Conservation (phyloP, 441 rosid genomes). For the Erysimum pusillum region DNA sequence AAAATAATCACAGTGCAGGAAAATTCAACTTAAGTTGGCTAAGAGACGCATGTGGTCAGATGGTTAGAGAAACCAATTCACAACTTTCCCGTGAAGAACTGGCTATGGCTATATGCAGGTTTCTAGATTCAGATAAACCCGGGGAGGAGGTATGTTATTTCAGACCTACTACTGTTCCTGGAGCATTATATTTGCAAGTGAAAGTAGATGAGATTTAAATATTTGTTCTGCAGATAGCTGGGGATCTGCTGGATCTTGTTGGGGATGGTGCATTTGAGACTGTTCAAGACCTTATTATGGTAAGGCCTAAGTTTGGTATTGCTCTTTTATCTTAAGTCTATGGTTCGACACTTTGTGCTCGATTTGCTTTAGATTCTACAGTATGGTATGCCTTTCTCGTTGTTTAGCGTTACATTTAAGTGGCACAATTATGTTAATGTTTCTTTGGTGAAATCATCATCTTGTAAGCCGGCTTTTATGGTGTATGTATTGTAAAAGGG, state of each 20-base stretch:
- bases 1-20: slow-evolving; percentile 48
- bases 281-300: slow-evolving; percentile 85
- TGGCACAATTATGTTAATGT: slow-evolving; percentile 13
- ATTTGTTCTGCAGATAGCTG: slow-evolving; percentile 70
- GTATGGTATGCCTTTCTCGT: slow-evolving; percentile 22
- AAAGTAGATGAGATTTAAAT: slow-evolving; percentile 27
- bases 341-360: slow-evolving; percentile 4
- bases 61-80: slow-evolving; percentile 71
- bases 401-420: slow-evolving; percentile 17
- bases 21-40: slow-evolving; percentile 83
- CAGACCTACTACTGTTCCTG: slow-evolving; percentile 28
- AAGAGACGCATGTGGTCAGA: slow-evolving; percentile 77
- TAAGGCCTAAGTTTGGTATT: slow-evolving; percentile 48
- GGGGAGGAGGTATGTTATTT: slow-evolving; percentile 85
- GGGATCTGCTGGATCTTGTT: slow-evolving; percentile 89
- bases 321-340: slow-evolving; percentile 28
- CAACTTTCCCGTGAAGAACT: slow-evolving; percentile 89
- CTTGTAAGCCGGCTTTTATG: slow-evolving; percentile 23
- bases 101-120: slow-evolving; percentile 93
- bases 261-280: slow-evolving; percentile 94
- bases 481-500: slow-evolving; percentile 26
- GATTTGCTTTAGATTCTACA: slow-evolving; percentile 25
- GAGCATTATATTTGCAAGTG: slow-evolving; percentile 29
- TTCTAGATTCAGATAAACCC: slow-evolving; percentile 86
- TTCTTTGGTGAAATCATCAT: slow-evolving; percentile 12